Conservation (phyloP, 1,139 yeast genomes). For the Taphrina flavorubra region DNA sequence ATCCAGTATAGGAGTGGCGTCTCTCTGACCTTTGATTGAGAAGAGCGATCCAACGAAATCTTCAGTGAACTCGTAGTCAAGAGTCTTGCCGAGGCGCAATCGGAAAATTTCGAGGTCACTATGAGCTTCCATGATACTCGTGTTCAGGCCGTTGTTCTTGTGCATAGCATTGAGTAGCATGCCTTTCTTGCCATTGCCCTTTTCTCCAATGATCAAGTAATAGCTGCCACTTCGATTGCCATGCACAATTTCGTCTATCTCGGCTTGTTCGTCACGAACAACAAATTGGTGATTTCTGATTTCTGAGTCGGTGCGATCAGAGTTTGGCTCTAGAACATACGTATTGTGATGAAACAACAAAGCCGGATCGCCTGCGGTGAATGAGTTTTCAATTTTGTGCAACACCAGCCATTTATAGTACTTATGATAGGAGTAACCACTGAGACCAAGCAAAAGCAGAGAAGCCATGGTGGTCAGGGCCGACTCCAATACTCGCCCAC, state of each 20-base stretch:
- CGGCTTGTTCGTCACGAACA: conserved; percentile 68
- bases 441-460: conserved; percentile 68
- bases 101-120: conserved; percentile 86
- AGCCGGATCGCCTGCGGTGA: conserved; percentile 71
- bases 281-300: conserved; percentile 52
- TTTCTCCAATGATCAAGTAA: conserved; percentile 76
- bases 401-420: conserved; percentile 66
- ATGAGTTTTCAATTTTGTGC: conserved; percentile 69
- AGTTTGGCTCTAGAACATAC: conserved; percentile 10
- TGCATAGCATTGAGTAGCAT: conserved; percentile 72
- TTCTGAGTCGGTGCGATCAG: conserved; percentile 25
- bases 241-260: conserved; percentile 67
- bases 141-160: conserved; percentile 66
- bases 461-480: conserved; percentile 79
- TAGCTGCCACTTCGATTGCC: conserved; percentile 72
- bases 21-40: conserved; percentile 84
- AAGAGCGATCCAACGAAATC: conserved; percentile 83
- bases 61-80: conserved; percentile 74
- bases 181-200: conserved; percentile 85
- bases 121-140: conserved; percentile 79
- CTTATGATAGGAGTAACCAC: conserved; percentile 73
- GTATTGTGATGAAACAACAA: conserved; percentile 55
- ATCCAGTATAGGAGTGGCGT: conserved; percentile 79
- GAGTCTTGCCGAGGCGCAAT: conserved; percentile 74
- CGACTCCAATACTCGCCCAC: conserved; percentile 60